Base-by-base conservation (phyloP, 1,284 basidiomycete species). In the Sparassis latifolia region DNA sequence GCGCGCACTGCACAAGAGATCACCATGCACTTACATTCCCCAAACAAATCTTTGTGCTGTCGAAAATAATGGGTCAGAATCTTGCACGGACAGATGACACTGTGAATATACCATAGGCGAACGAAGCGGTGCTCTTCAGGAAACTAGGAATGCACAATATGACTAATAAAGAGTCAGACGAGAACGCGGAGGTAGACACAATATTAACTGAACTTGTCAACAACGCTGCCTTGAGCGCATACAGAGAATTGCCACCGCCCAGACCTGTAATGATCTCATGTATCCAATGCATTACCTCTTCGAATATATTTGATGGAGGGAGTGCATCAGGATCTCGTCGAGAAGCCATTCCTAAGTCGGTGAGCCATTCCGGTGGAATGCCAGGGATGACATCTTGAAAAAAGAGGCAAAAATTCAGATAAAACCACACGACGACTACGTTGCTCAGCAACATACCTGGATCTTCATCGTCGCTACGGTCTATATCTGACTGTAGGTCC, bases 201-300 rank as follows among this genome's bases (percentile, higher is more conserved):
- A 49, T 32, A 20, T 38, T 30, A 29, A 29, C 66, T 52, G 42
- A 58, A 75, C 81, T 73, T 39, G 85, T 82, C 45, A 94, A 63
- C 6, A 85, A 55, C 0, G 81, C 89, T 0, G 86, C 90, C 67
- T 96, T 96, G 56, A 93, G 49, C 0, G 87, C 88, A 56, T 84
- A 95, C 52, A 92, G 68, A 2, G 70, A 65, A 58, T 89, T 86
- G 4, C 85, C 86, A 12, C 72, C 66, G 2, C 73, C 69, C 0
- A 86, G 56, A 0, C 68, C 68, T 3, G 62, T 63, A 5, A 73
- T 52, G 1, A 62, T 52, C 12, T 68, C 61, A 59, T 84, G 79
- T 0, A 80, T 9, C 50, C 67, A 61, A 44, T 71, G 74, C 71
- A 80, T 75, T 1, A 75, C 51, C 42, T 62, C 66, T 58, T 88